Percentiles rank a stretch among this genome's conserved stretches.
These are phyloP conservation scores for Berberis thunbergii DNA, from an alignment of 164 flowering plant species.

Conservation along the genomic window DNA sequence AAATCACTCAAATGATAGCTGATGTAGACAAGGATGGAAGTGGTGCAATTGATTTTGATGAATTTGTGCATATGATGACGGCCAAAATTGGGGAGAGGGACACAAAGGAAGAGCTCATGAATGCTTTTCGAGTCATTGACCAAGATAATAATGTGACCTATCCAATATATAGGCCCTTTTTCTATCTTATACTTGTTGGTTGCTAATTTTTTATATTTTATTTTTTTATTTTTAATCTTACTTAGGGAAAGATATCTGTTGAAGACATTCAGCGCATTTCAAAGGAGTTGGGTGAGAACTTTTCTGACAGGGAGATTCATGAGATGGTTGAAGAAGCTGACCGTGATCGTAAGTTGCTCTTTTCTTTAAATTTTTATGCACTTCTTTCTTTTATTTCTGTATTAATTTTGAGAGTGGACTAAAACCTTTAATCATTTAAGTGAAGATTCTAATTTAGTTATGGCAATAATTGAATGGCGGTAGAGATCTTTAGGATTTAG, in stretches of 20 bases:
- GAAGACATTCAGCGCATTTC: constrained; percentile 58
- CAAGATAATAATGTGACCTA: constrained; percentile 68
- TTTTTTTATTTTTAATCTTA: neutral
- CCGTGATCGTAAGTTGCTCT: constrained; percentile 53
- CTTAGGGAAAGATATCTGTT: constrained; percentile 82
- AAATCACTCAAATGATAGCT: constrained; percentile 90
- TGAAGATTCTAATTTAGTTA: too few species aligned
- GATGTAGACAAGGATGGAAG: constrained; percentile 99
- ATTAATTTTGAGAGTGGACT: too few species aligned
- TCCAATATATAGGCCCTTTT: neutral
- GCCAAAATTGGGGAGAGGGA: constrained; percentile 96
- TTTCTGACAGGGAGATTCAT: constrained; percentile 52
- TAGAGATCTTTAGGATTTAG: too few species aligned
- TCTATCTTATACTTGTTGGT: constrained; percentile 4
- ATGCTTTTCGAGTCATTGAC: constrained; percentile 82
- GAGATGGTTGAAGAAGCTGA: constrained; percentile 92
- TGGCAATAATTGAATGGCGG: too few species aligned
- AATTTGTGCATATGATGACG: constrained; percentile 95
- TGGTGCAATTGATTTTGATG: constrained; percentile 96
- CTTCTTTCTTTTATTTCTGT: neutral
- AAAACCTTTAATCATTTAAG: too few species aligned
- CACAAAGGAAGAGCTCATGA: constrained; percentile 85
- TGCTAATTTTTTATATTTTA: constrained; percentile 5
- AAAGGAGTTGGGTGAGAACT: constrained; percentile 67
- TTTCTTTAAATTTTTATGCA: neutral